Base-by-base conservation (phyloP, 441 rosid species). In the Eutrema salsugineum region DNA sequence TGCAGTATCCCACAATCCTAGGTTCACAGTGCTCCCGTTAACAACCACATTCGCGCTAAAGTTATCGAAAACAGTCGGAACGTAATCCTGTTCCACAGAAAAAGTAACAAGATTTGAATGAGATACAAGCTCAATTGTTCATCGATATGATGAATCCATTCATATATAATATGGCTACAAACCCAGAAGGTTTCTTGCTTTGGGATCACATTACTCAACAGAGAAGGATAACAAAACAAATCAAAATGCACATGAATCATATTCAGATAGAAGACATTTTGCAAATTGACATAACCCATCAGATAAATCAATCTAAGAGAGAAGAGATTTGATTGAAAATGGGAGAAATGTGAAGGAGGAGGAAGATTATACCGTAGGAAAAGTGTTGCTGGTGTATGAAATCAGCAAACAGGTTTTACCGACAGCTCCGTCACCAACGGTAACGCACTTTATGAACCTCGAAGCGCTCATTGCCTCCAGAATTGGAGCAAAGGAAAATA, bases 381-480 rank as follows among this genome's bases (percentile, higher is more conserved):
- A 88, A 51, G 90, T 86, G 84, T 88, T 88, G 90, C 90, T 88
- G 78, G 90, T 88, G 79, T 88, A 88, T 47, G 88, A 88, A 80
- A 88, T 88, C 56, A 88, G 80, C 80, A 88, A 73, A 74, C 90
- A 86, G 47, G 93, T 88, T 84, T 88, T 88, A 33, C 93, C 93
- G 35, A 88, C 90, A 17, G 90, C 90, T 55, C 93, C 93, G 71
- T 88, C 90, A 63, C 93, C 90, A 22, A 88, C 93, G 32, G 90
- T 88, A 27, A 88, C 90, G 60, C 93, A 88, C 80, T 85, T 85
- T 15, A 88, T 88, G 69, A 86, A 85, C 86, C 88, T 82, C 32
- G 90, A 82, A 44, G 93, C 93, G 62, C 93, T 88, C 93, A 88
- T 88, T 75, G 62, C 81, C 40, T 15, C 24, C 27, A 61, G 43